Conservation (phyloP, 495 filamentous ascomycete genomes). For the Lepraria neglecta region DNA sequence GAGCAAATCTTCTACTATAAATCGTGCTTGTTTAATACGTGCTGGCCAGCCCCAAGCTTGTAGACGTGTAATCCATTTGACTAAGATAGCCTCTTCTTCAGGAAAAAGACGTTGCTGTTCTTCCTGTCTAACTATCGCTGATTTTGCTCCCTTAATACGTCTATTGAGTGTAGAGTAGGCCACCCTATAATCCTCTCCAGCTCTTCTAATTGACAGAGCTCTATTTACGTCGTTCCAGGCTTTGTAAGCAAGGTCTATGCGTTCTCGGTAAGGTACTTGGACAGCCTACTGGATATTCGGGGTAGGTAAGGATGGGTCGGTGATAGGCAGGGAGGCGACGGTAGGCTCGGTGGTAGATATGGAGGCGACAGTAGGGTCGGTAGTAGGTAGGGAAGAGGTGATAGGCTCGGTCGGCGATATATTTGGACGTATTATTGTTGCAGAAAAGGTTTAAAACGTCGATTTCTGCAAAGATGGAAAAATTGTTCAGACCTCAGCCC, state of each 20-base stretch:
- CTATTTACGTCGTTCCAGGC: not conserved
- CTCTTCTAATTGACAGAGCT: not conserved
- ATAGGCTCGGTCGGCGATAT: not conserved
- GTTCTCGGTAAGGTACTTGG: not conserved
- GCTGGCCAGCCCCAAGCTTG: not conserved
- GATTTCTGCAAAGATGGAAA: not conserved
- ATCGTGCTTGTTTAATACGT: conserved; percentile 1
- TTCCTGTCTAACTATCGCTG: not conserved
- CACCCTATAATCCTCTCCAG: not conserved
- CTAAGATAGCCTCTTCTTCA: conserved; percentile 1
- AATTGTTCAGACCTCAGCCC: not conserved
- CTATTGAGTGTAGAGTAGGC: conserved; percentile 1
- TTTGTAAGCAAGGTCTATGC: not conserved
- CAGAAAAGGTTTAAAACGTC: not conserved
- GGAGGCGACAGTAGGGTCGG: not conserved
- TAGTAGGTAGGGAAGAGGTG: not conserved
- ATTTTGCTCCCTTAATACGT: not conserved
- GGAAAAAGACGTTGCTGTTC: not conserved
- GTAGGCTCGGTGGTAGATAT: not conserved
- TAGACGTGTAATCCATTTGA: not conserved
- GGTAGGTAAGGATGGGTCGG: not conserved
- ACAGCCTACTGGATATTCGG: not conserved
- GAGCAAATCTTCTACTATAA: conserved; percentile 12
- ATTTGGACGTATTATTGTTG: not conserved
- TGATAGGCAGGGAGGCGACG: not conserved